A percentile compares a stretch with the other conserved stretches of the same genome.
Conservation (phyloP, 2,329 filamentous ascomycete genomes). For the Colletotrichum noveboracense region DNA sequence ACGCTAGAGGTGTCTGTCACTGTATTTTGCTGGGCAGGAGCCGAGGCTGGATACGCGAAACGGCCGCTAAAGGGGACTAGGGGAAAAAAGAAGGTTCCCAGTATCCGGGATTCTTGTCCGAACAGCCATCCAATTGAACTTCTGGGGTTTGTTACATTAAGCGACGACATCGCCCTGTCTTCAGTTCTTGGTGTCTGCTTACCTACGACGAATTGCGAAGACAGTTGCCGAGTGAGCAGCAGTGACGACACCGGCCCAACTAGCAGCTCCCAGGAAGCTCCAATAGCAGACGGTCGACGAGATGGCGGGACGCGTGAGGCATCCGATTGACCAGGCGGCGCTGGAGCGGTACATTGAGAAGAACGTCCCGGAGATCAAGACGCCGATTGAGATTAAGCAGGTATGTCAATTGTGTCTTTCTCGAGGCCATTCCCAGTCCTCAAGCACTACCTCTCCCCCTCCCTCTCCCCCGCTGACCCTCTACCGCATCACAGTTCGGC, state of each 20-base stretch:
- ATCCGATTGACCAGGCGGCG: conserved; percentile 83
- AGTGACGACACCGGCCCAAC: background rate
- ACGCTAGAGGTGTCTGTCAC: background rate
- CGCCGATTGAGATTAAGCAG: conserved; percentile 88
- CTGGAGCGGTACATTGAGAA: conserved; percentile 79
- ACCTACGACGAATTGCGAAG: background rate
- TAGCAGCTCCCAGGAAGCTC: background rate
- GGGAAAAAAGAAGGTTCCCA: background rate
- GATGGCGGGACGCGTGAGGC: conserved; percentile 88
- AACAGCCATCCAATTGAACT: no score
- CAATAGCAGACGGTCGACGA: conserved; percentile 5
- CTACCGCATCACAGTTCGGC: conserved; percentile 70
- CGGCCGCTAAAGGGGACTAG: background rate
- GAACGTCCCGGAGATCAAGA: conserved; percentile 83
- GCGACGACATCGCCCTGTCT: background rate
- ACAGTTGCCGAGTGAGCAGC: background rate
- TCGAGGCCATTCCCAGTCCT: background rate
- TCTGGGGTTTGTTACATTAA: background rate
- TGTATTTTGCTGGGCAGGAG: background rate
- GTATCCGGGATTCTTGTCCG: background rate
- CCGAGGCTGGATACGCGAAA: background rate
- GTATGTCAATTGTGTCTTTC: conserved; percentile 48
- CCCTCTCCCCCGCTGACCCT: background rate
- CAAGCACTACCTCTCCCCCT: background rate
- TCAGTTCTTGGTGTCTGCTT: background rate